Conservation (phyloP, 768 basidiomycete species). For the Hebeloma cylindrosporum region DNA sequence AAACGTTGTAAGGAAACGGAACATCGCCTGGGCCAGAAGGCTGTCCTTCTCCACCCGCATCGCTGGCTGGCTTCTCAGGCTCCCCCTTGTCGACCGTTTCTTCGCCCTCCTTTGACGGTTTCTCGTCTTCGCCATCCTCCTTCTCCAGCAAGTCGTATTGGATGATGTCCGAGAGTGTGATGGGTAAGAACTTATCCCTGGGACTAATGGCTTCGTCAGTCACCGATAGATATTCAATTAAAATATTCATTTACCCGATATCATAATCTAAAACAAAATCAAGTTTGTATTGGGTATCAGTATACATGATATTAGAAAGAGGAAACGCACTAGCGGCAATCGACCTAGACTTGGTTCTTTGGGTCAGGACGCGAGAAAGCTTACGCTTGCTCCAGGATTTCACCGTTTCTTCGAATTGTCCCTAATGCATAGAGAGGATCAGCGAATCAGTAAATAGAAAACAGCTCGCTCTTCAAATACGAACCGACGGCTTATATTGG, state of each 20-base stretch:
- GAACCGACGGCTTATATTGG: too few species aligned
- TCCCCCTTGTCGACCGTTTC: not conserved
- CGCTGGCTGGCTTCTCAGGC: not conserved
- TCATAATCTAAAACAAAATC: slow-evolving; percentile 1
- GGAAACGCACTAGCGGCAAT: slow-evolving; percentile 20
- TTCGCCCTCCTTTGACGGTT: not conserved
- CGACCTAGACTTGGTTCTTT: slow-evolving; percentile 15
- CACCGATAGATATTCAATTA: not conserved
- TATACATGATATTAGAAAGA: not conserved
- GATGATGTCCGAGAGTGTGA: not conserved
- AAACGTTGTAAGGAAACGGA: too few species aligned
- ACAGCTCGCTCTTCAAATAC: not conserved
- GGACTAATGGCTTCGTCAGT: not conserved
- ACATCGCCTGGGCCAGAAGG: not conserved
- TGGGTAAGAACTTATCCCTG: slow-evolving; percentile 1
- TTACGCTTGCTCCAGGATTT: slow-evolving; percentile 14
- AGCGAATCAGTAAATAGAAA: not conserved
- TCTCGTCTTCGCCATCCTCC: not conserved
- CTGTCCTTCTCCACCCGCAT: not conserved
- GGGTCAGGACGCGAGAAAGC: slow-evolving; percentile 14
- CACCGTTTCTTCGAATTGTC: slow-evolving; percentile 11
- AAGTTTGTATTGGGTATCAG: not conserved
- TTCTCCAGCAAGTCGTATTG: not conserved
- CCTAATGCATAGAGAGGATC: not conserved
- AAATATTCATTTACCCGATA: slow-evolving; percentile 1